Conservation (phyloP, 371 early-diverging fungal species). For the Mucor racemosus region DNA sequence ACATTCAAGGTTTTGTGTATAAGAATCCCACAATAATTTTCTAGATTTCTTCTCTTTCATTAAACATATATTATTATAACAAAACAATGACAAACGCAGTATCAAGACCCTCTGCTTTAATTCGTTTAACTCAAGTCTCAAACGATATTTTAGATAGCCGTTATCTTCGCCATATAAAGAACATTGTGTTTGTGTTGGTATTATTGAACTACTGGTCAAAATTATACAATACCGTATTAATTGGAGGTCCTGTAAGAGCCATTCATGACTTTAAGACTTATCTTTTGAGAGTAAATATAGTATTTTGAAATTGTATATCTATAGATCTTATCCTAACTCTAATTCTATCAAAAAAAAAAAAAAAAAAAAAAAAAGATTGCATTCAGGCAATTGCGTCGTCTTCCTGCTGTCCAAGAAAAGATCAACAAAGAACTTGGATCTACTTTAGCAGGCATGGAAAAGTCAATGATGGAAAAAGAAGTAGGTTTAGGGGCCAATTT, state of each 20-base stretch:
- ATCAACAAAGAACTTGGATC: slow-evolving; percentile 69
- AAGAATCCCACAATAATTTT: slow-evolving; percentile 14
- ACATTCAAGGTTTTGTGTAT: neutral
- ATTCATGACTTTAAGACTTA: slow-evolving; percentile 52
- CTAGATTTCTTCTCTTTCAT: neutral
- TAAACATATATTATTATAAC: slow-evolving; percentile 7
- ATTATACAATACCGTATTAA: slow-evolving; percentile 57
- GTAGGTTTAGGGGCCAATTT: slow-evolving; percentile 68
- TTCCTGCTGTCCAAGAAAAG: slow-evolving; percentile 62
- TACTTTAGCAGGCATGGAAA: slow-evolving; percentile 75
- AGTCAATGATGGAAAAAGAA: slow-evolving; percentile 68
- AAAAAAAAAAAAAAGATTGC: slow-evolving; percentile 36
- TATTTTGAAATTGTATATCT: neutral
- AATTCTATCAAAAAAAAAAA: too few species aligned
- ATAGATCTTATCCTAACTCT: neutral
- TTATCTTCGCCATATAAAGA: slow-evolving; percentile 44
- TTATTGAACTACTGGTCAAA: slow-evolving; percentile 56
- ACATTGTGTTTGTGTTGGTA: slow-evolving; percentile 64
- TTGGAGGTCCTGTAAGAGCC: slow-evolving; percentile 62
- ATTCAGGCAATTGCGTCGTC: slow-evolving; percentile 61
- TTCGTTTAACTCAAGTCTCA: slow-evolving; percentile 14
- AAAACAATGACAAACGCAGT: slow-evolving; percentile 6
- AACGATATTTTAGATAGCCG: slow-evolving; percentile 25
- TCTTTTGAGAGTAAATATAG: slow-evolving; percentile 43
- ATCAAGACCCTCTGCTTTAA: slow-evolving; percentile 10